Evolutionary conservation across 345 rosid genomes (phyloP).

Genomic region (Dipteronia dyeriana): DNA sequence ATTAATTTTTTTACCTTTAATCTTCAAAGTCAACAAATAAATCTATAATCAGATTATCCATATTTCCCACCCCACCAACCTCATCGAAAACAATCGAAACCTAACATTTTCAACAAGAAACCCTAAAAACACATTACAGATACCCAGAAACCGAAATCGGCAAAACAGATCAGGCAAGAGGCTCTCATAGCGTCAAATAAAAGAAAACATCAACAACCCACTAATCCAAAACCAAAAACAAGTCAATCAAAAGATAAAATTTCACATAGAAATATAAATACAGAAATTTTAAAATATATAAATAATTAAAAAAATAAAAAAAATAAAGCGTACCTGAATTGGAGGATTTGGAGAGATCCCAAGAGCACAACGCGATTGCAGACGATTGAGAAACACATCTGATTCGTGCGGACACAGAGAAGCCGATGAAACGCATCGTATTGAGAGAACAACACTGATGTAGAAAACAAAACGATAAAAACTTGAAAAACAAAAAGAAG

Average conservation of each 20-base stretch:
- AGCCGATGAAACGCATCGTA: constrained; percentile 34
- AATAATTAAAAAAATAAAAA: not conserved
- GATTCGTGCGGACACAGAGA: constrained; percentile 47
- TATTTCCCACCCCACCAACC: not conserved
- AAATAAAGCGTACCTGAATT: constrained; percentile 47
- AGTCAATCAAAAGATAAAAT: not conserved
- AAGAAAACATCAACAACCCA: constrained; percentile 10
- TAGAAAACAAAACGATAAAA: constrained; percentile 30
- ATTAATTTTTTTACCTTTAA: not conserved
- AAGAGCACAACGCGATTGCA: constrained; percentile 55
- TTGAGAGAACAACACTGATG: constrained; percentile 32
- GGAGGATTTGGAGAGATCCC: constrained; percentile 60
- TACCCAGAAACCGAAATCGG: constrained; percentile 10
- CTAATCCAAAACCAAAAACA: constrained; percentile 3
- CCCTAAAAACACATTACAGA: constrained; percentile 2
- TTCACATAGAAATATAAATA: not conserved
- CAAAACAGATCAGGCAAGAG: not conserved
- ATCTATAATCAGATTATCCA: constrained; percentile 15
- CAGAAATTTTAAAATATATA: not conserved
- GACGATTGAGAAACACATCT: constrained; percentile 39
- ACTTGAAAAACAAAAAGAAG: constrained; percentile 17
- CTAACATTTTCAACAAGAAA: constrained; percentile 3
- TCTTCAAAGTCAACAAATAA: constrained; percentile 18
- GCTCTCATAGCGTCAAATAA: constrained; percentile 7
- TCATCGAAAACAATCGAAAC: constrained; percentile 17